Base-by-base conservation (phyloP, 495 filamentous ascomycete species). In the Hyaloscypha variabilis region DNA sequence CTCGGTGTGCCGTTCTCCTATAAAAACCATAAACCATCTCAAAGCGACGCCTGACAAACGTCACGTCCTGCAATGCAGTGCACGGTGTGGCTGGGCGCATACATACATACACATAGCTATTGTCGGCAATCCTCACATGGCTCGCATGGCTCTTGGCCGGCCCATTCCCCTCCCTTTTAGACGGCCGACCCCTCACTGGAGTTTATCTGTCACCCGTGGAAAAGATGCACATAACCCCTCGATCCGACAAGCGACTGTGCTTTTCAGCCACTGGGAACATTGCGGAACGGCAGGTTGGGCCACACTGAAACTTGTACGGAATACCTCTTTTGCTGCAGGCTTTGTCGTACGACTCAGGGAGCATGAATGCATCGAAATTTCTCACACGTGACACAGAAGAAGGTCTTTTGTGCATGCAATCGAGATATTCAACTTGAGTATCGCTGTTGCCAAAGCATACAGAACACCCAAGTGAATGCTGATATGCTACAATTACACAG, bases 111-210 rank as follows among this genome's bases (percentile, higher is more conserved):
- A 28, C 51, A 54, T 14, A 24, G 25, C 51, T 54, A 54, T 54
- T 54, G 25, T 54, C 51, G 51, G 51, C 51, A 54, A 54, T 54
- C 51, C 51, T 54, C 51, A 24, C n/a, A n/a, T n/a, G n/a, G n/a
- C 31, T 34, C 31, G 1, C 51, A 28, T 54, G 51, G 51, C 51
- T 4, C 6, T 24, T 25, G 25, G 23, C 51, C 51, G 51, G 6
- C 51, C 21, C 25, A n/a, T 54, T 54, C 51, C 51, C 17, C 10
- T 28, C 10, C 10, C 51, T 54, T 54, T 54, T 24, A 25, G 51
- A 25, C 6, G 2, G 39, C 17, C 19, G 39, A 46, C 39, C 39
- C 39, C 39, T 46, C 39, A 46, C 39, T 46, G 10, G 10, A 19
- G 0, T 14, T 46, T 14, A 46, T 17, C 39, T 19, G 39, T 14